phyloP scores from a whole-genome alignment of 371 early-diverging fungal species.

The Rhizopus microsporus region DNA sequence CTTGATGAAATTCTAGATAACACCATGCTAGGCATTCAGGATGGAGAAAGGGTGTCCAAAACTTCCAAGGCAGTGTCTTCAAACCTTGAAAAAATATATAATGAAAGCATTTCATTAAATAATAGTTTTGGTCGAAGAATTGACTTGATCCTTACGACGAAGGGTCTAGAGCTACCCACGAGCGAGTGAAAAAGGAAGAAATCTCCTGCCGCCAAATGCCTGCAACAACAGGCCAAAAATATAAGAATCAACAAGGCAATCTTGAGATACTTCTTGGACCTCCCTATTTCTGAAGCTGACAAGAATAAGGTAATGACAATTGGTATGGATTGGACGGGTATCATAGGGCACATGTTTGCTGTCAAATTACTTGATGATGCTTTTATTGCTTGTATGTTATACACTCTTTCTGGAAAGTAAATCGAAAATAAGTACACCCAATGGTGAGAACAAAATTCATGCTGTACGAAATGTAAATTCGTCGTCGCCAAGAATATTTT shows the following conservation, averaged over 20 bases:
- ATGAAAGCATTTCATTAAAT: slow-evolving; percentile 8
- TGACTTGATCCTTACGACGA: slow-evolving; percentile 20
- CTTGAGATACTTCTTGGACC: slow-evolving; percentile 11
- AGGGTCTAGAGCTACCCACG: slow-evolving; percentile 15
- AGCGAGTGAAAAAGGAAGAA: slow-evolving; percentile 23
- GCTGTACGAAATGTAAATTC: no score
- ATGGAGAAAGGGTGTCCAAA: slow-evolving; percentile 15
- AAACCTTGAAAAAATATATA: slow-evolving; percentile 12
- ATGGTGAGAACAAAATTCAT: no score
- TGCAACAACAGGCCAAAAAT: slow-evolving; percentile 21
- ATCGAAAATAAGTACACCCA: no score
- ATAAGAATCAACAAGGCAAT: slow-evolving; percentile 22
- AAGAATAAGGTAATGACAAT: slow-evolving; percentile 7
- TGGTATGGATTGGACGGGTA: slow-evolving; percentile 23
- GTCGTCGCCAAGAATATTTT: no score
- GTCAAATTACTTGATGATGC: slow-evolving; percentile 10
- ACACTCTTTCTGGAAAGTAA: no score
- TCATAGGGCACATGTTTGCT: slow-evolving; percentile 20
- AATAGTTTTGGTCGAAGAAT: slow-evolving; percentile 24
- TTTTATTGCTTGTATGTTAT: slow-evolving; percentile 1
- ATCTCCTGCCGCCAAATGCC: slow-evolving; percentile 12
- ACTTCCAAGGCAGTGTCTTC: slow-evolving; percentile 11
- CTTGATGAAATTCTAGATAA: slow-evolving; percentile 17
- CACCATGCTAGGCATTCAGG: slow-evolving; percentile 14
- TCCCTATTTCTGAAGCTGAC: slow-evolving; percentile 13